These are phyloP conservation scores for Fusarium paranaense DNA, from an alignment of 2,329 filamentous ascomycete genomes.

Conservation along the genomic window DNA sequence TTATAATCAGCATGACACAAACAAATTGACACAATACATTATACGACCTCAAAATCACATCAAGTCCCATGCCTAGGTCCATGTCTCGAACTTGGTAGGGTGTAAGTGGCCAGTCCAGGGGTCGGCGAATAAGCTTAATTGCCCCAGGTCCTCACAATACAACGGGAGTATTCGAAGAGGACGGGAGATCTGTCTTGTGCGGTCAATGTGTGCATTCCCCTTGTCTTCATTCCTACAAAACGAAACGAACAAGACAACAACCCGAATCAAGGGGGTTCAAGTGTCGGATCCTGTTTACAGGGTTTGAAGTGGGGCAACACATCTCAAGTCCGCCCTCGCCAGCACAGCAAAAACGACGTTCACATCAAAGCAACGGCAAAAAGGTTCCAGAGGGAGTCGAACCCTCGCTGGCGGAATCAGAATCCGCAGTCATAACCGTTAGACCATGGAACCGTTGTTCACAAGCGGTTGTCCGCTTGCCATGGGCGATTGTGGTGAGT, in stretches of 20 bases:
- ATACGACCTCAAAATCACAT: not conserved
- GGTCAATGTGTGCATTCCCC: not conserved
- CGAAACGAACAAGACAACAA: not conserved
- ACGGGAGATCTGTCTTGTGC: not conserved
- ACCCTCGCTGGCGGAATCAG: slow-evolving; percentile 39
- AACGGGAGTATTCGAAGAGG: not conserved
- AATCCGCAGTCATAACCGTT: slow-evolving; percentile 39
- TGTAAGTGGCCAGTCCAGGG: not conserved
- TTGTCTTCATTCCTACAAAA: not conserved
- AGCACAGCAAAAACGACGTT: not conserved
- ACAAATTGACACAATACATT: not conserved
- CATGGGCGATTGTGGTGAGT: not conserved
- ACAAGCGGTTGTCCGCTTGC: not conserved
- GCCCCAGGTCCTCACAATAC: not conserved
- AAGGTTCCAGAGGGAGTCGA: slow-evolving; percentile 36
- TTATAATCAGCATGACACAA: not conserved
- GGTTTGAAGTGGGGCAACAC: not conserved
- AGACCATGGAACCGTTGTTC: slow-evolving; percentile 31
- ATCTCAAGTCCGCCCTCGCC: not conserved
- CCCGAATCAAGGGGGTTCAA: not conserved
- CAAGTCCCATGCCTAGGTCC: not conserved
- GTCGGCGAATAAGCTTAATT: not conserved
- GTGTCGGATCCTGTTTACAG: not conserved
- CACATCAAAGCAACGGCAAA: not conserved
- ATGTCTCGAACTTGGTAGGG: not conserved